These are phyloP conservation scores for Triticum urartu DNA, from an alignment of 176 grass and related monocot species.

Conservation along the genomic window DNA sequence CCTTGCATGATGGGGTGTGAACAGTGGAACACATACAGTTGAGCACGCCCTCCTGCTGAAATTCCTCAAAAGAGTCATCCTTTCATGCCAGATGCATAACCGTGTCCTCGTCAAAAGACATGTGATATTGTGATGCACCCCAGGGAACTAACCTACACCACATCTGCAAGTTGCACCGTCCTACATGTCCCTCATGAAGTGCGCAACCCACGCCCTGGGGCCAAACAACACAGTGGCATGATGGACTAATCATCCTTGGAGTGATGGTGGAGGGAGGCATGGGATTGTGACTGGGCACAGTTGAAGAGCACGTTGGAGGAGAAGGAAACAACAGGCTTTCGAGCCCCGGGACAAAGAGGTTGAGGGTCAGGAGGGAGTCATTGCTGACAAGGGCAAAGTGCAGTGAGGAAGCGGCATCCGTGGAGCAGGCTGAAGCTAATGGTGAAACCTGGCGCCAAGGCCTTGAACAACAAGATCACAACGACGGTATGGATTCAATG, in stretches of 20 bases:
- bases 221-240: background rate
- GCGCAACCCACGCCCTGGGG: background rate
- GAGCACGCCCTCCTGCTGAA: background rate
- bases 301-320: background rate
- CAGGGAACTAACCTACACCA: background rate
- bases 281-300: background rate
- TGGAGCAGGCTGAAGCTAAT: background rate
- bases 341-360: background rate
- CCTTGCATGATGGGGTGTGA: conserved; percentile 6
- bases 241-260: background rate
- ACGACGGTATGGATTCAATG: background rate
- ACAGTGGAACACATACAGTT: background rate
- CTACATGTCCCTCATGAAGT: background rate
- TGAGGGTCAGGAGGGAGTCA: background rate
- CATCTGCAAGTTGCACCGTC: background rate
- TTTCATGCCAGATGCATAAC: background rate
- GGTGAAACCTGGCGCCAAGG: background rate
- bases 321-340: background rate
- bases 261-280: background rate
- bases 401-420: background rate
- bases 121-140: background rate
- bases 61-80: background rate
- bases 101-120: background rate
- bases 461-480: background rate
- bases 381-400: background rate